Evolutionary conservation across 2,329 filamentous ascomycete genomes (phyloP), one percentile per base, ranked within the genome.

Genomic region (Apiospora koreana): DNA sequence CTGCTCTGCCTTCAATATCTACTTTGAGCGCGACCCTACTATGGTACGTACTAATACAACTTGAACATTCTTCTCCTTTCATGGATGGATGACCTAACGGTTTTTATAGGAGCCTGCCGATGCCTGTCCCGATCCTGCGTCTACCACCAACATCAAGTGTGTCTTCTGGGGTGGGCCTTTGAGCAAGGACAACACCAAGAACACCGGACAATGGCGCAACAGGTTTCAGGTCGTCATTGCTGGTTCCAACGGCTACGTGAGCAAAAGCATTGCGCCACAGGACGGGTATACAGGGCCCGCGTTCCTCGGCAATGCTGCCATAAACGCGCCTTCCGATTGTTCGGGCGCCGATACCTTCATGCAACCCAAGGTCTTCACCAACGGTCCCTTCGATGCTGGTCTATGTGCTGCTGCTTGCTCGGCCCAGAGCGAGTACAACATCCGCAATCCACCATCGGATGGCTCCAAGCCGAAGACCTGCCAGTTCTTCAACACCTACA

Each of bases 201-300:
- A 77, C 68, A 18, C 18, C 3, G 77, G 77, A 4, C 69, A 74
- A 25, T 74, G 62, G 43, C 67, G 72, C n/a, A 69, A 65, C 16
- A 43, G 74, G 18, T 79, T 79, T 72, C 73, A 79, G 12, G 79
- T 84, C 46, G 78, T 81, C 43, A 81, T 84, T 62, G 78, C 82
- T 28, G 83, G 80, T n/a, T 83, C 80, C 48, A 83, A 85, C 69
- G 83, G 81, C 8, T 71, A 81, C 70, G 75, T 76, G 68, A 77
- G 76, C 70, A 73, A 69, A 3, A 69, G 54, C 21, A 48, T 74
- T 48, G 69, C 71, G 45, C 10, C 69, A 1, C 62, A 77, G 1
- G 68, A 73, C 8, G 75, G 75, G 3, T 71, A 69, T 54, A 66
- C 48, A 1, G 45, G 62, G 3, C 64, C 64, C 3, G 75, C 73